A percentile compares a stretch with the other conserved stretches of the same genome.
Conservation (phyloP, 2,329 filamentous ascomycete genomes). For the Pleomassaria siparia region DNA sequence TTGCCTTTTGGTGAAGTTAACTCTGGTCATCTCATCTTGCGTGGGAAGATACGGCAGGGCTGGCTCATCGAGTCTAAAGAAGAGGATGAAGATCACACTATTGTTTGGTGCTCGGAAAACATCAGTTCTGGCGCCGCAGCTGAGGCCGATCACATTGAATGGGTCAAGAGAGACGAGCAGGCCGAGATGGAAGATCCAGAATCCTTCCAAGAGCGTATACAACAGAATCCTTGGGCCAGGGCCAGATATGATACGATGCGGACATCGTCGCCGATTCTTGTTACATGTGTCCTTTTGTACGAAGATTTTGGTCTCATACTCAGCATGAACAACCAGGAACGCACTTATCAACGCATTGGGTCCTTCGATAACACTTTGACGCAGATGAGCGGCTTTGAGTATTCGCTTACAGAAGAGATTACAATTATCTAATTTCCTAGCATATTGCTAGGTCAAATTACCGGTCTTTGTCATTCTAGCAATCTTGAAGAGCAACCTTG, state of each 20-base stretch:
- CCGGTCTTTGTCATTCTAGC: too few species aligned
- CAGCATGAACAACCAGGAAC: background rate
- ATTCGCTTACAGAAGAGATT: background rate
- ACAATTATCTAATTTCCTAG: background rate
- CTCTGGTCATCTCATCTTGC: background rate
- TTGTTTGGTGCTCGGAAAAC: background rate
- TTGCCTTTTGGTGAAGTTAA: background rate
- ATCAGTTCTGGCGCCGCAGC: background rate
- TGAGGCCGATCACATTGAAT: background rate
- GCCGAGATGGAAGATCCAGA: background rate
- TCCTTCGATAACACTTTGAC: background rate
- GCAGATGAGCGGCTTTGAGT: background rate
- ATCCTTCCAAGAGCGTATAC: background rate
- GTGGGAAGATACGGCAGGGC: background rate
- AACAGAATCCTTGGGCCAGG: background rate
- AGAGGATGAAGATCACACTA: background rate
- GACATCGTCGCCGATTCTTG: background rate
- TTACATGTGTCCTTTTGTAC: background rate
- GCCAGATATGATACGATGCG: background rate
- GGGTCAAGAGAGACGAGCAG: background rate
- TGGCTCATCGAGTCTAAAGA: background rate
- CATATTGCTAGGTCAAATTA: too few species aligned
- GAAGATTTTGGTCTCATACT: background rate
- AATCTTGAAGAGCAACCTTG: too few species aligned
- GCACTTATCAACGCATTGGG: background rate